phyloP scores from a whole-genome alignment of 2,329 filamentous ascomycete genomes.

The Arthrobotrys iridis region DNA sequence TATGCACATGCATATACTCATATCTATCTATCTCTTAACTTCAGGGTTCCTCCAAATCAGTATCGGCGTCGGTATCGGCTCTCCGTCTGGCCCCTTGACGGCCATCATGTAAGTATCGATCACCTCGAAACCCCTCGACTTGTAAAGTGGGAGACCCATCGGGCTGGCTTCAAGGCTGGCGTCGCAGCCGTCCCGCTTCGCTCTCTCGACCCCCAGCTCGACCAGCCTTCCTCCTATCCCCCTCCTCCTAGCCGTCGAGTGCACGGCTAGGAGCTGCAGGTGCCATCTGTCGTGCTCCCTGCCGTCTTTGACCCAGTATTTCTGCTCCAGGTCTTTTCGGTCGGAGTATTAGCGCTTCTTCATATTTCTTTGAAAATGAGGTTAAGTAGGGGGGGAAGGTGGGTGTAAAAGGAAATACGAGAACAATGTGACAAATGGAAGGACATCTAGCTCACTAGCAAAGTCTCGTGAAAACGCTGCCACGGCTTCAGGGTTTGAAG shows the following conservation, averaged over 20 bases:
- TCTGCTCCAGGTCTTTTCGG: constrained; percentile 32
- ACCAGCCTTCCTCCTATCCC: constrained; percentile 39
- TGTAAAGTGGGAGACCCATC: constrained; percentile 32
- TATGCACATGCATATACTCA: too few relatives aligned
- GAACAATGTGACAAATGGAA: not conserved
- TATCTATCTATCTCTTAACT: not conserved
- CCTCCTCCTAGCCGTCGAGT: constrained; percentile 25
- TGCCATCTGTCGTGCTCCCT: constrained; percentile 34
- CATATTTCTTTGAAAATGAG: not conserved
- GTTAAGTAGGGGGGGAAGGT: not conserved
- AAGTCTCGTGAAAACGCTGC: constrained; percentile 9
- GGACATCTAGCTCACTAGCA: not conserved
- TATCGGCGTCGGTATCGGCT: constrained; percentile 28
- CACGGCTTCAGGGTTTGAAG: constrained; percentile 11
- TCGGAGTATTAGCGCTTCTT: too few relatives aligned
- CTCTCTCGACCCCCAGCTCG: constrained; percentile 29
- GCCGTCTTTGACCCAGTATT: constrained; percentile 20
- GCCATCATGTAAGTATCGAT: constrained; percentile 29
- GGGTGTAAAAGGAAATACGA: too few relatives aligned
- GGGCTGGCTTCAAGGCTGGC: constrained; percentile 48
- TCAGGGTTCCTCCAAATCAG: constrained; percentile 45
- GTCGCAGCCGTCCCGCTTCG: constrained; percentile 41
- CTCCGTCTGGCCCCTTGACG: constrained; percentile 16
- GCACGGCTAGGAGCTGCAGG: constrained; percentile 41
- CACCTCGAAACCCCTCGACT: constrained; percentile 37